Base-by-base conservation (phyloP, 495 filamentous ascomycete genomes). In the Neurospora hispaniola region DNA sequence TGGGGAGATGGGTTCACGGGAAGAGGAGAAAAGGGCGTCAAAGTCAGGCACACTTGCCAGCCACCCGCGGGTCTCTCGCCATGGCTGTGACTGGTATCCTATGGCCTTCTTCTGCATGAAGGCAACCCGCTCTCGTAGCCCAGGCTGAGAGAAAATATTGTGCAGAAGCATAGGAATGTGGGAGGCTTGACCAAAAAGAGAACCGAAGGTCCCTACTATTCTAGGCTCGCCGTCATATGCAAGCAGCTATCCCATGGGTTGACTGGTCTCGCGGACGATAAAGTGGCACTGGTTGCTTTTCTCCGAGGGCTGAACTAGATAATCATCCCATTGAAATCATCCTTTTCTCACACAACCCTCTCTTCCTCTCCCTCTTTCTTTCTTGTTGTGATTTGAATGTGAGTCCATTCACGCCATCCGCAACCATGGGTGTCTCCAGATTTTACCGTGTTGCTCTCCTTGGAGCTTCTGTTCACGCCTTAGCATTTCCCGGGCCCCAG, bases 401-500 rank as follows among this genome's bases (percentile, higher is more conserved):
- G 14, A 62, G 27, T 62, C 3, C 27, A 12, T 62, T 62, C 12
- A 62, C 35, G 54, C 54, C 54, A 62, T 31, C 23, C 27, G 16
- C 27, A 42, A 44, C 66, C 69, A 76, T 76, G 76, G 72, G 69
- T 38, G 46, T 73, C 7, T 48, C 66, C 42, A 69, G 69, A 20
- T 69, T 74, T 11, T 71, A 43, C 62, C 44, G 66, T n/a, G 74
- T 75, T 20, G 79, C 80, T 71, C 73, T 81, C 66, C 73, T 84
- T 18, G 71, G 77, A 71, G 79, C 76, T 73, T 75, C 77, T 23
- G 81, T 75, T 71, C 76, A 79, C 38, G 83, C 80, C 2, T 70
- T 82, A 41, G 82, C 78, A 41, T 78, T 81, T 39, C 78, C 79
- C 27, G 77, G 76, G 31, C 78, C 84, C 1, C 71, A 72, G 71